Base-by-base conservation (phyloP, 768 basidiomycete genomes). In the Lepiota subincarnata region DNA sequence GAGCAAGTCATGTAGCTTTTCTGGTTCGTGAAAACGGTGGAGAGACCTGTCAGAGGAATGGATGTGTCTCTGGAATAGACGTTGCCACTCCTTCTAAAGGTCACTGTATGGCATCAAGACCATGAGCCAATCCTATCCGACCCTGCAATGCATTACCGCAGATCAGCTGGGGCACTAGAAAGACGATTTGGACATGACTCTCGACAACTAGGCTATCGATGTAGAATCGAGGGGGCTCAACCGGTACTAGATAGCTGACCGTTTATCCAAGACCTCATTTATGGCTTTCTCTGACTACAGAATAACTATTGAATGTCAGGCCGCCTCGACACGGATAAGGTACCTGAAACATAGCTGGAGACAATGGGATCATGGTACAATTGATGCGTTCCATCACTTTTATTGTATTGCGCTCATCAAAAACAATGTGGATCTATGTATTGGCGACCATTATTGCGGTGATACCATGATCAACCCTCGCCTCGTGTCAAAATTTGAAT, bases 201-300 rank as follows among this genome's bases (percentile, higher is more conserved):
- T 50, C 42, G 55, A 46, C 36, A 53, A 48, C 54, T n/a, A n/a
- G 34, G 20, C 50, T 48, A 26, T 55, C 49, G 36, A 55, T 53
- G 60, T n/a, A 71, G 5, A 48, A 53, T 44, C 58, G 46, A 13
- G 58, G 40, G 18, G 58, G 31, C n/a, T 57, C 8, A 7, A 70
- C 31, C 76, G 68, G n/a, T n/a, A 55, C 74, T 72, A 8, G 77
- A 68, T 64, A 14, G 72, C 62, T 8, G 74, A 75, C 39, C 74
- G 70, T 56, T 73, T 75, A 31, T 78, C 75, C 38, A 79, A 64
- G 55, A 78, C 66, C 20, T 78, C 77, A 26, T 68, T 59, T 3
- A 71, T 65, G 18, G 60, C 54, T 14, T 69, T 59, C 13, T 50
- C 47, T 0, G 62, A 64, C 55, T 71, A 72, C 6, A 77, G 43